Evolutionary conservation across 768 basidiomycete species (phyloP).

Genomic region (Cystofilobasidium macerans): DNA sequence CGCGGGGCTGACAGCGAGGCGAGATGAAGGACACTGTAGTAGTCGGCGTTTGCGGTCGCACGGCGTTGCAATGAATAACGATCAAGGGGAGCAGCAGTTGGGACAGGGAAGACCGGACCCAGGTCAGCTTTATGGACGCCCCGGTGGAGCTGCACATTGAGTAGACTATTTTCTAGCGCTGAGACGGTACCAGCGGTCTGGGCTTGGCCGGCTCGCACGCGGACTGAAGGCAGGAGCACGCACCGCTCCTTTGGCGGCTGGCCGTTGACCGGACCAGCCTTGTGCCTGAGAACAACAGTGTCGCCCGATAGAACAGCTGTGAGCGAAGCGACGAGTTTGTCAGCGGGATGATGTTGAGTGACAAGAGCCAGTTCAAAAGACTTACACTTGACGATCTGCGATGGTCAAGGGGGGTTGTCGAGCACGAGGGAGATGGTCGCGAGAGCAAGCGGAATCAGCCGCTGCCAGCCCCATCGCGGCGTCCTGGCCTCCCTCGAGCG

Average conservation of each 20-base stretch:
- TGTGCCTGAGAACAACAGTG: slow-evolving; percentile 69
- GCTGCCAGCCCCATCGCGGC: too few species aligned
- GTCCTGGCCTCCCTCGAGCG: too few species aligned
- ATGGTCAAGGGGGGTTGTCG: neutral
- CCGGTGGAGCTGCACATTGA: too few species aligned
- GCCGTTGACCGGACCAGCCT: slow-evolving; percentile 58
- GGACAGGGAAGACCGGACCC: too few species aligned
- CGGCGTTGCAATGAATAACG: neutral
- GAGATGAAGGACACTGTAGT: slow-evolving; percentile 66
- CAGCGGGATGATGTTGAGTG: neutral
- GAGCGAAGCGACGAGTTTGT: neutral
- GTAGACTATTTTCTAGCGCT: too few species aligned
- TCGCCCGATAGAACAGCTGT: slow-evolving; percentile 83
- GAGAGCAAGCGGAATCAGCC: neutral
- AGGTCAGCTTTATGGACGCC: neutral
- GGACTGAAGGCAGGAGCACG: slow-evolving; percentile 26
- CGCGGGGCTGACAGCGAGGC: slow-evolving; percentile 77
- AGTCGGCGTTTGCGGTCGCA: too few species aligned
- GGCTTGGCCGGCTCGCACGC: too few species aligned
- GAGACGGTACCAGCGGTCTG: too few species aligned
- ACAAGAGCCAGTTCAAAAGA: neutral
- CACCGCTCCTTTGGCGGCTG: slow-evolving; percentile 85
- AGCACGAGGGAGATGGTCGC: neutral
- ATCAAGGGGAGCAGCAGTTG: too few species aligned
- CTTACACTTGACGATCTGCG: slow-evolving; percentile 20